These are phyloP conservation scores for Ceratobasidium theobromae DNA, from an alignment of 1,284 basidiomycete genomes.

Conservation along the genomic window DNA sequence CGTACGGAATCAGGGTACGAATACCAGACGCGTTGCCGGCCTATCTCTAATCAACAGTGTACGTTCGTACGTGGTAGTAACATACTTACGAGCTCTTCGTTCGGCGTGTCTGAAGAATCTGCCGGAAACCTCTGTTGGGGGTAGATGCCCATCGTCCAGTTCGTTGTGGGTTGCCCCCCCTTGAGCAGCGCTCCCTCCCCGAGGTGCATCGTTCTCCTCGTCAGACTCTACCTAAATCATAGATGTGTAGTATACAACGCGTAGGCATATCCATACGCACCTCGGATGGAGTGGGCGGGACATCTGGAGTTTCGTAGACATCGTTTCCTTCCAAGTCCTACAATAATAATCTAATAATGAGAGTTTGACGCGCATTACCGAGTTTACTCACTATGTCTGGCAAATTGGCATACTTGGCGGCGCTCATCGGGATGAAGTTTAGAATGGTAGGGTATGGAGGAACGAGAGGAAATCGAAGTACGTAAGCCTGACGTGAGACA, in stretches of 20 bases:
- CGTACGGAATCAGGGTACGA: conserved; percentile 34
- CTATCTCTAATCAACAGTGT: background rate
- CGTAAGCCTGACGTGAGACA: background rate
- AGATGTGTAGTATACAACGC: background rate
- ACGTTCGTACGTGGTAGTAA: background rate
- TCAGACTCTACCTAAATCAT: conserved; percentile 31
- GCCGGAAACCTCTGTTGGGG: conserved; percentile 31
- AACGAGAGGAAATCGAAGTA: too few species aligned
- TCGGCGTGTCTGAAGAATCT: conserved; percentile 35
- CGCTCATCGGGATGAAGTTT: conserved; percentile 53
- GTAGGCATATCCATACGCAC: conserved; percentile 42
- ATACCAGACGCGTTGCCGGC: conserved; percentile 15
- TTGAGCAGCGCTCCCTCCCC: background rate
- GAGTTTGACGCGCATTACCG: background rate
- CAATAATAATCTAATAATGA: background rate
- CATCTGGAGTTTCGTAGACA: conserved; percentile 89
- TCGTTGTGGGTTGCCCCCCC: conserved; percentile 26
- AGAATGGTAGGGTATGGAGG: background rate
- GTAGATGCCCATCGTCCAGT: conserved; percentile 33
- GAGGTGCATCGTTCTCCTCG: conserved; percentile 20
- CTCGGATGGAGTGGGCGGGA: conserved; percentile 53
- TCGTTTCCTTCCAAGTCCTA: conserved; percentile 84
- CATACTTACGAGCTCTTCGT: conserved; percentile 32
- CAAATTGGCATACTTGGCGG: conserved; percentile 80
- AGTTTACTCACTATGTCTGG: conserved; percentile 80